Conservation (phyloP, 257 asterid species). For the Coffea canephora region DNA sequence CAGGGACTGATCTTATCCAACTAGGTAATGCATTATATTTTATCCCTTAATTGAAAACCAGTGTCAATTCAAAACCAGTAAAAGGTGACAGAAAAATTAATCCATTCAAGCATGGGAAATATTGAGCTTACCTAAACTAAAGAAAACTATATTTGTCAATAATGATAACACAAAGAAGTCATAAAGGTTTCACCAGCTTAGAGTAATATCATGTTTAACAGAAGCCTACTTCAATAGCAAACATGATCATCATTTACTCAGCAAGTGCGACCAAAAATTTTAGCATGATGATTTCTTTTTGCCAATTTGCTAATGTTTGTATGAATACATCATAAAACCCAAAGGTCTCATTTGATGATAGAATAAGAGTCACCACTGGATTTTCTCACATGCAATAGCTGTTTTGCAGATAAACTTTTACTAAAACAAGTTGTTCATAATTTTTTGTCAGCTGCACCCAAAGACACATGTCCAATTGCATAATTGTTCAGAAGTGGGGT, state of each 20-base stretch:
- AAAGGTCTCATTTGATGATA: not conserved
- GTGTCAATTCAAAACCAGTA: too few relatives aligned
- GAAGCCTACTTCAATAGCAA: not conserved
- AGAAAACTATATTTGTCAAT: not conserved
- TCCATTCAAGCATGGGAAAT: not conserved
- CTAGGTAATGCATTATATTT: too few relatives aligned
- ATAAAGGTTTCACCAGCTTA: not conserved
- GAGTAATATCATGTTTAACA: not conserved
- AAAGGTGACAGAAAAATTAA: too few relatives aligned
- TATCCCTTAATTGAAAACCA: too few relatives aligned
- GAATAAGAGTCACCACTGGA: not conserved
- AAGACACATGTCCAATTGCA: not conserved
- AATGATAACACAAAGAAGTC: not conserved
- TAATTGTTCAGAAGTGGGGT: not conserved
- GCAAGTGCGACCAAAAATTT: not conserved
- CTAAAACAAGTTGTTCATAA: not conserved
- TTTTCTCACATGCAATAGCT: not conserved
- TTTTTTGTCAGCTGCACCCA: not conserved
- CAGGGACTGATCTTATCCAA: not conserved
- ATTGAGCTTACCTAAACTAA: not conserved
- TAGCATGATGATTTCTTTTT: not conserved
- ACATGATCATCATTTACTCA: not conserved
- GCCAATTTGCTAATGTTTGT: not conserved
- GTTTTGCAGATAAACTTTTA: not conserved
- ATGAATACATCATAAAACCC: not conserved